Evolutionary conservation across 139 green algal genomes (phyloP).

Genomic region (Chlamydomonas sphaeroides): DNA sequence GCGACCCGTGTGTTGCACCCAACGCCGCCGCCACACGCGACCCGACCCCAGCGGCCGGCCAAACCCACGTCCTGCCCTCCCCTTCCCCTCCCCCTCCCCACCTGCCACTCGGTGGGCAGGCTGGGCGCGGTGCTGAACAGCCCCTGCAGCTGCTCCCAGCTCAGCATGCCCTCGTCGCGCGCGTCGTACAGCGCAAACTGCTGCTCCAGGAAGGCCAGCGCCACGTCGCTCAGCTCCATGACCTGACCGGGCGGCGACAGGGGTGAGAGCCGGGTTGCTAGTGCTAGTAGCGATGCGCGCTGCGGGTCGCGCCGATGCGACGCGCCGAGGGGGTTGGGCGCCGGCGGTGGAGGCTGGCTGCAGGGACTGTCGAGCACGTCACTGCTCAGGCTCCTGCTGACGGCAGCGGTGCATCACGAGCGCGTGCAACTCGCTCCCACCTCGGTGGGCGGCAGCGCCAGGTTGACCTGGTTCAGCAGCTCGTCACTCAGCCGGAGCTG

Average conservation of each 20-base stretch:
- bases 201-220: slow-evolving; percentile 64
- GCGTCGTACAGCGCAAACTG: slow-evolving; percentile 67
- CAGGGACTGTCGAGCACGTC: no score
- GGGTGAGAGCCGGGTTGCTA: background rate
- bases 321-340: no score
- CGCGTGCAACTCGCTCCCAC: slow-evolving; percentile 12
- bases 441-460: slow-evolving; percentile 43
- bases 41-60: no score
- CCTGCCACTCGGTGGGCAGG: slow-evolving; percentile 46
- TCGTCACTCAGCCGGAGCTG: slow-evolving; percentile 68
- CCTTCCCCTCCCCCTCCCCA: slow-evolving; percentile 52
- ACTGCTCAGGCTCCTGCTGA: no score
- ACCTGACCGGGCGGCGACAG: slow-evolving; percentile 49
- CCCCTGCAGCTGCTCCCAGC: slow-evolving; percentile 60
- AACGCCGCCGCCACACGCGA: no score
- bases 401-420: no score
- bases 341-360: no score
- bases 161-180: slow-evolving; percentile 67
- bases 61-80: slow-evolving; percentile 61
- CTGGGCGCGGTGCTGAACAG: slow-evolving; percentile 71
- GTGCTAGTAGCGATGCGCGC: no score
- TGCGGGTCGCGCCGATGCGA: no score
- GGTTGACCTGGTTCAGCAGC: slow-evolving; percentile 61
- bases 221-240: slow-evolving; percentile 69
- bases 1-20: no score